Evolutionary conservation across 139 green algal species (phyloP).

Genomic region (Coelastrella sp.): DNA sequence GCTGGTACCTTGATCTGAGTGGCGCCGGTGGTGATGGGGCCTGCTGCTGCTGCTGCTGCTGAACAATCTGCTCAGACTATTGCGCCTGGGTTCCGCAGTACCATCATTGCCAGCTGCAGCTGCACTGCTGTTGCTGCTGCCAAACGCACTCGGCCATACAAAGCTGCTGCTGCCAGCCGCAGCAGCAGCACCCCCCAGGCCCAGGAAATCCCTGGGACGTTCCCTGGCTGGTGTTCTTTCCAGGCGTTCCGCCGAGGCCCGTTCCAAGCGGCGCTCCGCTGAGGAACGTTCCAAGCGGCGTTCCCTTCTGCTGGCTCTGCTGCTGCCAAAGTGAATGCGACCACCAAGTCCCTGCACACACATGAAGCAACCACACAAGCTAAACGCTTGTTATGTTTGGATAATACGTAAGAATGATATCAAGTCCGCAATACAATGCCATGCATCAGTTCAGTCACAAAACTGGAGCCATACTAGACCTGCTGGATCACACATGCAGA

Average conservation of each 20-base stretch:
- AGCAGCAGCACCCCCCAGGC: not conserved
- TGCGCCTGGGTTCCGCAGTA: not conserved
- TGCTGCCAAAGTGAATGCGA: not conserved
- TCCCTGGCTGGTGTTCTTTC: not conserved
- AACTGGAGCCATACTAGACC: too few relatives aligned
- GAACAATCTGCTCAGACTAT: not conserved
- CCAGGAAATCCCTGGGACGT: not conserved
- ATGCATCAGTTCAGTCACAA: too few relatives aligned
- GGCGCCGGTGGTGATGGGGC: too few relatives aligned
- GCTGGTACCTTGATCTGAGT: too few relatives aligned
- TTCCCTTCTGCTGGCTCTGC: not conserved
- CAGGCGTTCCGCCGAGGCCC: not conserved
- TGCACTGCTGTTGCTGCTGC: slow-evolving; percentile 4
- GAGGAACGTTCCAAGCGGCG: not conserved
- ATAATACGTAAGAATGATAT: not conserved
- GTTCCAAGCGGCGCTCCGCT: not conserved
- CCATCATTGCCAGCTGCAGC: not conserved
- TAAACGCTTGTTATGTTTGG: not conserved
- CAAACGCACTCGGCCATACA: not conserved
- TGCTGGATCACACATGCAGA: too few relatives aligned
- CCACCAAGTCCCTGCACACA: not conserved
- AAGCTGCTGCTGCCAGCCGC: not conserved
- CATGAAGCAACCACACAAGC: not conserved
- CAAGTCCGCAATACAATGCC: not conserved
- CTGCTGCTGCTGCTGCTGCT: not conserved